Base-by-base conservation (phyloP, 208 protist genomes). In the Crithidia fasciculata region DNA sequence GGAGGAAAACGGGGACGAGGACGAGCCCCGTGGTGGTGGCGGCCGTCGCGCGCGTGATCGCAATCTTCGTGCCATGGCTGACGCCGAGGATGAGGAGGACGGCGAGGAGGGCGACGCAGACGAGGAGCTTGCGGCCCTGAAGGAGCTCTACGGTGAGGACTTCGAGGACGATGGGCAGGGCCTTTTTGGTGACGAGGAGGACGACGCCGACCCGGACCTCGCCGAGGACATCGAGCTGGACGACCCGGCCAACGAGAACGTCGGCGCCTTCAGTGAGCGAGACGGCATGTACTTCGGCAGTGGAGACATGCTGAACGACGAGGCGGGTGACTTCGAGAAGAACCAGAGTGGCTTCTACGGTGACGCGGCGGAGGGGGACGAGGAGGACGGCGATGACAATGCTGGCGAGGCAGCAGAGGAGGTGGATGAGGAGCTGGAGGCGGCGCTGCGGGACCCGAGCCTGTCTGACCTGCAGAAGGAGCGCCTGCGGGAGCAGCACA, bases 121-220 rank as follows among this genome's bases (percentile, higher is more conserved):
- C 13, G 93, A 93, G 75, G 93, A 97, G 60, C 80, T 91, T 8
- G 90, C 81, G 13, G 91, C 93, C 18, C 74, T 97, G 62, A 79
- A 82, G 43, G 89, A 95, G 74, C 87, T 97, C 76, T 97, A 97
- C 81, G 93, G 93, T 43, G 90, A 92, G 19, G 93, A 95, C 80
- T 95, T 93, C 58, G 90, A 93, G 13, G 84, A 89, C 40, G 87
- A 92, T 66, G 89, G 72, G n/a, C 82, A 80, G 12, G 84, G 76
- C 57, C 66, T 74, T 7, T 49, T 83, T 0, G 77, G 65, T 2
- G 79, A 72, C 19, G 78, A 85, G 5, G 84, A 84, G 16, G 85
- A 85, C 12, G 85, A 85, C 37, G 84, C 86, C 13, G 89, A 95
- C 61, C 76, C 78, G 2, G 84, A 86, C n/a, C 70, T 90, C 53